Evolutionary conservation across 169 alveolate species (phyloP).

Genomic region (Cryptosporidium ubiquitum): DNA sequence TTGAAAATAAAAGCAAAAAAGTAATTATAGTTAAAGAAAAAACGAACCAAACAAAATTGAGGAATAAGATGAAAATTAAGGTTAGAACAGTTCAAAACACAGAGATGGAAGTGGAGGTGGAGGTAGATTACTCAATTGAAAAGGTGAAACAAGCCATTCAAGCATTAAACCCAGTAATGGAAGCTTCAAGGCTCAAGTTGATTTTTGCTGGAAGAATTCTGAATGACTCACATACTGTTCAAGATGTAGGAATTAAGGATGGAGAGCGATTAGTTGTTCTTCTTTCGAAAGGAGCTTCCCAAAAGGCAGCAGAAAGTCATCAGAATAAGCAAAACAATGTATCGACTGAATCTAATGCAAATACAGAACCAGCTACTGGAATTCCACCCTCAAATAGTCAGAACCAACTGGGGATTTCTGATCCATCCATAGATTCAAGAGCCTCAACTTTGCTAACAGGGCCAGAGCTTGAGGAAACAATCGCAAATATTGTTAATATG

Average conservation of each 20-base stretch:
- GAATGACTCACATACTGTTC: conserved; percentile 75
- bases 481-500: conserved; percentile 88
- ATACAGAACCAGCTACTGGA: conserved; percentile 39
- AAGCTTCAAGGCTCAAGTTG: conserved; percentile 79
- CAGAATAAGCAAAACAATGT: conserved; percentile 65
- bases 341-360: conserved; percentile 30
- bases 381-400: conserved; percentile 21
- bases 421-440: conserved; percentile 70
- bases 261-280: conserved; percentile 84
- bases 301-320: conserved; percentile 60
- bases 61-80: conserved; percentile 79
- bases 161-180: conserved; percentile 78
- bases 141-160: conserved; percentile 81
- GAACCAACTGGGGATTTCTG: conserved; percentile 39
- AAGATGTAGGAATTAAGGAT: conserved; percentile 80
- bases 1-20: neutral
- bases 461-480: conserved; percentile 80
- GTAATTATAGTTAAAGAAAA: neutral
- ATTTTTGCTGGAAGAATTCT: conserved; percentile 85
- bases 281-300: conserved; percentile 78
- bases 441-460: conserved; percentile 79
- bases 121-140: conserved; percentile 77
- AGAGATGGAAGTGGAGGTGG: conserved; percentile 84
- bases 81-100: conserved; percentile 83
- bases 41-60: neutral